A percentile compares a stretch with the other conserved stretches of the same genome.
These are phyloP conservation scores for Aspergillus vadensis DNA, from an alignment of 2,329 filamentous ascomycete genomes.

Conservation along the genomic window DNA sequence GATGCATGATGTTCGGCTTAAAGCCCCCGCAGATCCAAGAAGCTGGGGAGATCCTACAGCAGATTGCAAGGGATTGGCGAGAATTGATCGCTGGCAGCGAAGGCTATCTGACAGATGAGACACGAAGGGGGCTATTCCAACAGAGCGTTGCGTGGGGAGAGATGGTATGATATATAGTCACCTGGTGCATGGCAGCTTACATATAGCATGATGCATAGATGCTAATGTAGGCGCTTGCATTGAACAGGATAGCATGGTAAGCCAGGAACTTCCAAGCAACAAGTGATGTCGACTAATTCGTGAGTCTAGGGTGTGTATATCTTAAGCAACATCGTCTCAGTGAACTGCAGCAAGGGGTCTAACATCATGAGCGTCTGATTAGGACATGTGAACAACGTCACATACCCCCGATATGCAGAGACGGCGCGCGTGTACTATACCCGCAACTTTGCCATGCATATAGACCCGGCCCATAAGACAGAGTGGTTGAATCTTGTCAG, in stretches of 20 bases:
- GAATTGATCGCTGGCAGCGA: conserved; percentile 72
- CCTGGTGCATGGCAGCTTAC: background rate
- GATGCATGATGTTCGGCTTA: conserved; percentile 75
- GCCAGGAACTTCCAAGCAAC: conserved; percentile 15
- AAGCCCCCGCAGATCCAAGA: conserved; percentile 57
- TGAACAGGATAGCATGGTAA: conserved; percentile 51
- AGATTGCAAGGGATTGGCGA: conserved; percentile 68
- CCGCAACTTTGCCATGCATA: conserved; percentile 64
- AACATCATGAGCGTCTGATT: conserved; percentile 19
- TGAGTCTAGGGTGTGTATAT: conserved; percentile 26
- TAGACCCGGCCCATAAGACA: conserved; percentile 61
- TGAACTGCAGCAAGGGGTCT: background rate
- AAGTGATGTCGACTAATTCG: conserved; percentile 4
- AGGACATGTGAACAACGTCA: conserved; percentile 85
- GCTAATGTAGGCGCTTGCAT: conserved; percentile 23
- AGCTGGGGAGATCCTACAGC: conserved; percentile 61
- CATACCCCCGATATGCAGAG: conserved; percentile 82
- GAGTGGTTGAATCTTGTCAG: conserved; percentile 72
- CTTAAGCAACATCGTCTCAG: too few relatives aligned
- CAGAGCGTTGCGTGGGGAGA: conserved; percentile 81
- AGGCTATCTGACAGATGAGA: conserved; percentile 68
- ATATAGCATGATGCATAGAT: background rate
- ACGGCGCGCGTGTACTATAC: conserved; percentile 78
- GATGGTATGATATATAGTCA: conserved; percentile 58
- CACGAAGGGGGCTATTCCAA: conserved; percentile 63